Evolutionary conservation across 1,284 basidiomycete species (phyloP), one percentile per base, ranked within the genome.

Genomic region (Wallemia mellicola): DNA sequence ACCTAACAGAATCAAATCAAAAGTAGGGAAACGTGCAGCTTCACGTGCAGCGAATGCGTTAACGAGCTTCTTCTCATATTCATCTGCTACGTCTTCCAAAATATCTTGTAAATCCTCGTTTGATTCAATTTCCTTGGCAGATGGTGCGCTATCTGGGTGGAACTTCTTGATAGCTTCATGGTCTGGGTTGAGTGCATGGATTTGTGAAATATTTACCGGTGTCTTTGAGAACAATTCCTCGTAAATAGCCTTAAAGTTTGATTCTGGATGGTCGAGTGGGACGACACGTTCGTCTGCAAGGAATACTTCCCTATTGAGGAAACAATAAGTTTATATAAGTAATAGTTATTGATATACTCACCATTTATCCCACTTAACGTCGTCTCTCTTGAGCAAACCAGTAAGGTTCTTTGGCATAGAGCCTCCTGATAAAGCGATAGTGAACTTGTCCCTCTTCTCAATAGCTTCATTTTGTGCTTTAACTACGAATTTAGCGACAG

Each of bases 201-300:
- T 85, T 69, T 95, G 80, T 30, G 73, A 71, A 2, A 70, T 65
- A 48, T 66, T 63, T 67, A 94, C 83, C 63, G 84, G 80, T 24
- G 91, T 83, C 66, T 87, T 81, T 65, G 78, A 78, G 71, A 86
- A 89, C 67, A 98, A 79, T 63, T 79, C 76, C 62, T 80, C 74
- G 54, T 73, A 73, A 74, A 83, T 87, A 59, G 87, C 77, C 11
- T 71, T 68, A 73, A 92, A 89, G 72, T 98, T 98, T 48, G 86
- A 89, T 68, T 96, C 91, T 60, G 81, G 76, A 68, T 94, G 77
- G 72, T 91, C 81, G 66, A 96, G 80, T 0, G 89, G 87, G 15
- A 99, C 94, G 60, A 83, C 80, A 60, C 94, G 85, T 74, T 99
- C 94, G 70, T 99, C 94, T 59, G 82, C 88, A 70, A 96, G 98